Evolutionary conservation across 768 basidiomycete species (phyloP).

Genomic region (Sarcodon aspratus): DNA sequence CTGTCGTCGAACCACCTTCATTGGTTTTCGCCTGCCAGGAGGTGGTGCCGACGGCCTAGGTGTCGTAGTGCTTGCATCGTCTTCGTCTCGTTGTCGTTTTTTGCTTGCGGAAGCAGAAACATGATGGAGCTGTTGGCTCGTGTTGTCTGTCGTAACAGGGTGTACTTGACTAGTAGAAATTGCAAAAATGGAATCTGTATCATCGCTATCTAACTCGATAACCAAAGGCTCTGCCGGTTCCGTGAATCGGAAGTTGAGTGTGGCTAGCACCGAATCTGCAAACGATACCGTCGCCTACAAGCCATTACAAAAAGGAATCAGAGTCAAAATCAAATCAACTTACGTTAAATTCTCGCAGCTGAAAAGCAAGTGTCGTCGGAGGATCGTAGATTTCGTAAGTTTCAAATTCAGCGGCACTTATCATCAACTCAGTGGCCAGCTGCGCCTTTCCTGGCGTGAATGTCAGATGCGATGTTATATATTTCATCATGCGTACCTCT

Average conservation of each 20-base stretch:
- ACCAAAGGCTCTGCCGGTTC: conserved; percentile 65
- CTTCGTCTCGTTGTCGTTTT: no score
- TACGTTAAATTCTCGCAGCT: conserved; percentile 78
- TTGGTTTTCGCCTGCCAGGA: conserved; percentile 35
- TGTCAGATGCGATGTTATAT: background rate
- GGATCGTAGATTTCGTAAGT: conserved; percentile 52
- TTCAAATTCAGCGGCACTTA: conserved; percentile 76
- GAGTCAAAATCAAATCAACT: conserved; percentile 9
- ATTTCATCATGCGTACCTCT: conserved; percentile 33
- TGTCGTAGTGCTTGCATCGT: no score
- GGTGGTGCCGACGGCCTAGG: background rate
- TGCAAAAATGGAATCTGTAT: conserved; percentile 55
- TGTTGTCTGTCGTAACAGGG: no score
- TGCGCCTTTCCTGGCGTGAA: conserved; percentile 38
- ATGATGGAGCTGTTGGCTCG: no score
- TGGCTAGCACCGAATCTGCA: conserved; percentile 56
- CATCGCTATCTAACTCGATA: conserved; percentile 65
- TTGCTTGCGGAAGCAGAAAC: no score
- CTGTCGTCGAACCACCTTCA: conserved; percentile 35
- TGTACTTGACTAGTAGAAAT: conserved; percentile 53
- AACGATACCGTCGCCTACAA: conserved; percentile 67
- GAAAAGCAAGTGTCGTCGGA: conserved; percentile 66
- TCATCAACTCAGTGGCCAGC: conserved; percentile 63
- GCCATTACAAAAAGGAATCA: background rate
- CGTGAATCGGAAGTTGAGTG: conserved; percentile 67